phyloP scores from a whole-genome alignment of 257 asterid species.

The Nicotiana attenuata region DNA sequence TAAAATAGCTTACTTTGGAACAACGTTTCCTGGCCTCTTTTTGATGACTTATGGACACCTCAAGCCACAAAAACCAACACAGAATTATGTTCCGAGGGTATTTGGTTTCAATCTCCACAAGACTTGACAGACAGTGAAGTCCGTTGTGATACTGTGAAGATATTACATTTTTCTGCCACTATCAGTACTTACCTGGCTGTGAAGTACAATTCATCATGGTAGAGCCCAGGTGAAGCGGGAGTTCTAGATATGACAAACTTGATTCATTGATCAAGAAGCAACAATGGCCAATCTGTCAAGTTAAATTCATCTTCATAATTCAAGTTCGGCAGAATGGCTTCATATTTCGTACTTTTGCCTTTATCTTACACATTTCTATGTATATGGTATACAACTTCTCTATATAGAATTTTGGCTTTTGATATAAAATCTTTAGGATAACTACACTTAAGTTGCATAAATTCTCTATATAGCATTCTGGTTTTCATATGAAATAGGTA shows the following conservation, averaged over 20 bases:
- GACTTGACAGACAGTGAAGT: constrained; percentile 35
- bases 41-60: constrained; percentile 94
- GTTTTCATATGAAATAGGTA: too few relatives aligned
- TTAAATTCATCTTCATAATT: constrained; percentile 19
- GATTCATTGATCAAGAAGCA: constrained; percentile 33
- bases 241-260: constrained; percentile 28
- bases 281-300: constrained; percentile 17
- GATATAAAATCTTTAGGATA: too few relatives aligned
- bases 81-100: constrained; percentile 76
- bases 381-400: too few relatives aligned
- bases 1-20: constrained; percentile 61
- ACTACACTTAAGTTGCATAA: too few relatives aligned
- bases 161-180: constrained; percentile 27
- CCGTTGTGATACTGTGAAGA: constrained; percentile 14
- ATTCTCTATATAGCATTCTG: too few relatives aligned
- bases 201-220: constrained; percentile 12
- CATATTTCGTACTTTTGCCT: too few relatives aligned
- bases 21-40: constrained; percentile 94
- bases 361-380: too few relatives aligned
- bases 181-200: constrained; percentile 32
- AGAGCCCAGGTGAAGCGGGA: not conserved
- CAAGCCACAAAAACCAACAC: constrained; percentile 81
- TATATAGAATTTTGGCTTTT: too few relatives aligned
- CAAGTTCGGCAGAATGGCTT: too few relatives aligned
- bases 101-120: constrained; percentile 93